phyloP scores from a whole-genome alignment of 2,329 filamentous ascomycete species.

The Daldinia eschscholtzii region DNA sequence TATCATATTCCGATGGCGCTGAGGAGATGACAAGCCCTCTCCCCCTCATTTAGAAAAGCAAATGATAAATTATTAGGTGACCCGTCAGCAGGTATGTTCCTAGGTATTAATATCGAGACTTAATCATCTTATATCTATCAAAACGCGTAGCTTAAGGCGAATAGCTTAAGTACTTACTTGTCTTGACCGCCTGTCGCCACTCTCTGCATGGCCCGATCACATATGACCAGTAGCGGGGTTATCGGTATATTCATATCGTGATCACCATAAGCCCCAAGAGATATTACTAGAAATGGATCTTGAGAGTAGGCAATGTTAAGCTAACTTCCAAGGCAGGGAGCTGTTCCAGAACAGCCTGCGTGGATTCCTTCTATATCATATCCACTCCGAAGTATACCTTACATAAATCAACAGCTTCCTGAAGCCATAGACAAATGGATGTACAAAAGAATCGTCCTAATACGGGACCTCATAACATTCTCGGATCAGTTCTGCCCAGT shows the following conservation, averaged over 20 bases:
- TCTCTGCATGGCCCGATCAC: not conserved
- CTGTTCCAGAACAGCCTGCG: not conserved
- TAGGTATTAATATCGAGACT: not conserved
- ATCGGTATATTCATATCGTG: not conserved
- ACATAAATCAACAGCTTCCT: not conserved
- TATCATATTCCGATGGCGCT: not conserved
- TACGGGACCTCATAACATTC: not conserved
- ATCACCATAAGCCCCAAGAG: not conserved
- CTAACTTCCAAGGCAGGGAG: too few species aligned
- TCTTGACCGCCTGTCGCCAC: not conserved
- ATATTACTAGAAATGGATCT: not conserved
- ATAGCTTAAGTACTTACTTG: not conserved
- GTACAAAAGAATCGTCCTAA: not conserved
- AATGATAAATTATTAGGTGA: not conserved
- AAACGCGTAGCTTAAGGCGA: not conserved
- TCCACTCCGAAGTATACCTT: not conserved
- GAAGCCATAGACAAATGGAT: not conserved
- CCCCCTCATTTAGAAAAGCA: not conserved
- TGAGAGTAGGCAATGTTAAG: not conserved
- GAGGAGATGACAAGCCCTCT: not conserved
- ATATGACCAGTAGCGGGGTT: not conserved
- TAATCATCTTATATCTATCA: not conserved
- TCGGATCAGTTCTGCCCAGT: slow-evolving; percentile 19
- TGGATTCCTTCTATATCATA: not conserved
- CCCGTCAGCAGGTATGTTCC: not conserved